Evolutionary conservation across 2,329 filamentous ascomycete genomes (phyloP), one percentile per base, ranked within the genome.

Genomic region (Dothideomycetidae sp.): DNA sequence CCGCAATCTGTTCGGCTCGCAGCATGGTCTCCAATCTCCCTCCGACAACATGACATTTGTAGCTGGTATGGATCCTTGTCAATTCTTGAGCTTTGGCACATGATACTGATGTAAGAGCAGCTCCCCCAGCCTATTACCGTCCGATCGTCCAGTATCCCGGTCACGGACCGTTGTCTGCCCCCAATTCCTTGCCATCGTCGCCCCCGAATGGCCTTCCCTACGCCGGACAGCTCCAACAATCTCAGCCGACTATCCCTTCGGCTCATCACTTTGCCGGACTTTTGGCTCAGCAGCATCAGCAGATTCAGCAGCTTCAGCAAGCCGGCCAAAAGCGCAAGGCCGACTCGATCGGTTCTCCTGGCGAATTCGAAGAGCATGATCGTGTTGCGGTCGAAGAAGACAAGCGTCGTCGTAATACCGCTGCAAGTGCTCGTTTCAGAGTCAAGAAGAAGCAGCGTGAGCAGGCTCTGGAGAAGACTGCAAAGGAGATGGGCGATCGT

Each of bases 401-500:
- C 56, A 68, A 68, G 54, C 64, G 65, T 34, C 62, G 65, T 23
- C 62, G 65, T 42, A 68, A 68, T 54, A 68, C 65, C 1, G 65
- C 65, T 29, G 65, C 65, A 11, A 63, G 58, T 39, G 65, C 65
- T n/a, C 62, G 65, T 31, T 68, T 68, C 60, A 62, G 65, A 32
- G 59, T 68, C 43, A 68, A 68, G 59, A 68, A 68, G 63, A 68
- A 68, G 62, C 63, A 68, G 50, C 62, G 65, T 31, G 65, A 68
- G 51, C 62, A 65, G 46, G 62, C 59, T 5, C 58, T 68, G 30
- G 65, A 68, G 57, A 63, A 66, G 55, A 59, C 59, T 12, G 58
- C 63, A 34, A 66, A 66, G 52, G 65, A 67, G 36, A 67, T 68
- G 61, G 55, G 54, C 19, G 65, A 67, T 42, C 61, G 63, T 46